Conservation (phyloP, 345 rosid genomes). For the Isatis tinctoria region DNA sequence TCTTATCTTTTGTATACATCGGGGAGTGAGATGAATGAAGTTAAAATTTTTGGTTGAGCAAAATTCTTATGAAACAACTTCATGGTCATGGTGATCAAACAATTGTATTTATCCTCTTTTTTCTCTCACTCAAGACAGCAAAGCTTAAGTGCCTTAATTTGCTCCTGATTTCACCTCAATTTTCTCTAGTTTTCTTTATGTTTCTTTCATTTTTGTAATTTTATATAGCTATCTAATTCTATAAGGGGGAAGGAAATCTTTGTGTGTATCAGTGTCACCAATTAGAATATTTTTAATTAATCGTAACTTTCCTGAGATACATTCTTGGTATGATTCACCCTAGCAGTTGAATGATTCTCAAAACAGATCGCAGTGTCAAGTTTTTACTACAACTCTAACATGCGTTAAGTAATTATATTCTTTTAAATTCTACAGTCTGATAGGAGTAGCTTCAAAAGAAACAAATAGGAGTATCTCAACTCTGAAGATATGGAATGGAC, state of each 20-base stretch:
- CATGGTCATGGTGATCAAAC: not conserved
- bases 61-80: not conserved
- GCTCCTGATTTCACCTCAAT: not conserved
- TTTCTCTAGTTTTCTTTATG: constrained; percentile 12
- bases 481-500: not conserved
- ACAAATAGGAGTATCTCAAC: not conserved
- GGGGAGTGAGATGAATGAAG: not conserved
- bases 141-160: not conserved
- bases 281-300: not conserved
- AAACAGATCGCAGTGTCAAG: not conserved
- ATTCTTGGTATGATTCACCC: constrained; percentile 13
- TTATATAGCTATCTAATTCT: not conserved
- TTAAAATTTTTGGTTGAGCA: not conserved
- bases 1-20: not conserved
- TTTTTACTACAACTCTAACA: not conserved
- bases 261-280: not conserved
- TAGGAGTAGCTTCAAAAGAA: not conserved
- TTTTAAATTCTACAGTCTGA: not conserved
- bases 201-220: not conserved
- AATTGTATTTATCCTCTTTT: constrained; percentile 6
- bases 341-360: not conserved
- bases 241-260: constrained; percentile 8
- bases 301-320: not conserved
- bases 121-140: not conserved
- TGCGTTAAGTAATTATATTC: not conserved